These are phyloP conservation scores for Yarrowia phangngaensis DNA, from an alignment of 805 yeast genomes.

Conservation along the genomic window DNA sequence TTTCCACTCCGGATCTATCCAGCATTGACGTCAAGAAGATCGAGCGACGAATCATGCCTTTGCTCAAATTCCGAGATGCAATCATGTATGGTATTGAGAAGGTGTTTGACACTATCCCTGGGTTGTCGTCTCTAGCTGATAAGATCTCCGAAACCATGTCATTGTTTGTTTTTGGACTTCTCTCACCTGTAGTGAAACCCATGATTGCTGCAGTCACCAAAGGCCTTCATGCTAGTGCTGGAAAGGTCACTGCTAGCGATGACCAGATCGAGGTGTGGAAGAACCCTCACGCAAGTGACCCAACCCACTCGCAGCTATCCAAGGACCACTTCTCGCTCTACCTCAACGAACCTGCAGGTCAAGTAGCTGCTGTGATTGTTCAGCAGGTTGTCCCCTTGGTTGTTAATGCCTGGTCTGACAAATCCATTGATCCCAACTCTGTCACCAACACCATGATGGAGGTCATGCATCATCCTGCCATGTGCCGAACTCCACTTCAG, in stretches of 20 bases:
- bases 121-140: slow-evolving; percentile 29
- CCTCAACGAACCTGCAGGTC: slow-evolving; percentile 33
- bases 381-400: slow-evolving; percentile 30
- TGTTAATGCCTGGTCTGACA: slow-evolving; percentile 31
- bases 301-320: slow-evolving; percentile 33
- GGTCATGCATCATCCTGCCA: slow-evolving; percentile 33
- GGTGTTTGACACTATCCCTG: slow-evolving; percentile 30
- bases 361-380: slow-evolving; percentile 30
- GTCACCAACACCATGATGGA: slow-evolving; percentile 28
- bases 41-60: slow-evolving; percentile 18
- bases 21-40: slow-evolving; percentile 20
- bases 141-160: slow-evolving; percentile 32
- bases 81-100: slow-evolving; percentile 28
- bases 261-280: slow-evolving; percentile 34
- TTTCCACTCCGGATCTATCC: slow-evolving; percentile 11
- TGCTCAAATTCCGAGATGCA: slow-evolving; percentile 28
- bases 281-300: slow-evolving; percentile 30
- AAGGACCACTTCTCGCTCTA: slow-evolving; percentile 33
- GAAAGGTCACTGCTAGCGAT: slow-evolving; percentile 29
- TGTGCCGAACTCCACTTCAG: slow-evolving; percentile 28
- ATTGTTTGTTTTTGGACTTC: slow-evolving; percentile 32
- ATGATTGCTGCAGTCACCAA: slow-evolving; percentile 29
- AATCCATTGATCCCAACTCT: slow-evolving; percentile 27
- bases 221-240: slow-evolving; percentile 29
- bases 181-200: slow-evolving; percentile 33